Conservation (phyloP, 192 early-diverging fungal species). For the Entophlyctis helioformis region DNA sequence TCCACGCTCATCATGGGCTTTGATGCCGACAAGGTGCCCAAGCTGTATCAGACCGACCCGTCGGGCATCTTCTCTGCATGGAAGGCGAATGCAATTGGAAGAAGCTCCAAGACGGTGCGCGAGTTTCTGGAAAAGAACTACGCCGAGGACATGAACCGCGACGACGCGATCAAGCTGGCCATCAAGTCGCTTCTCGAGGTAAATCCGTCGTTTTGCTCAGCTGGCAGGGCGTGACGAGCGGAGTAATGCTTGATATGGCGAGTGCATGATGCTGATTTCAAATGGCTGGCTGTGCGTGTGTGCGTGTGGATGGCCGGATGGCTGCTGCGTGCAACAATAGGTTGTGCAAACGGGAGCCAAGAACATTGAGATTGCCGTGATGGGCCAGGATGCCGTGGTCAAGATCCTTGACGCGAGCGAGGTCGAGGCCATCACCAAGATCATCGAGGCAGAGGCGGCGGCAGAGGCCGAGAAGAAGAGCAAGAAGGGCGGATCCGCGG, state of each 20-base stretch:
- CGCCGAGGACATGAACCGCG: conserved; percentile 66
- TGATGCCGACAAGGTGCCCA: conserved; percentile 74
- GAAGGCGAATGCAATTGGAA: conserved; percentile 97
- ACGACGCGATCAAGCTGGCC: conserved; percentile 78
- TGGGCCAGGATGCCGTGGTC: conserved; percentile 62
- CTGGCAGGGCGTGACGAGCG: no score
- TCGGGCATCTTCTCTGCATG: conserved; percentile 98
- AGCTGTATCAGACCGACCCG: conserved; percentile 95
- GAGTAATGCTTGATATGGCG: no score
- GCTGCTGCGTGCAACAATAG: conserved; percentile 11
- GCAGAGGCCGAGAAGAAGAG: conserved; percentile 51
- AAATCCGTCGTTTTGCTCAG: conserved; percentile 1
- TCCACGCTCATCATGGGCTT: conserved; percentile 94
- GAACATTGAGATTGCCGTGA: conserved; percentile 96
- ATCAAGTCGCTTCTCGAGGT: conserved; percentile 86
- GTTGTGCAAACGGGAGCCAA: conserved; percentile 99
- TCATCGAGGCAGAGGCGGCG: conserved; percentile 84
- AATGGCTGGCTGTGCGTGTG: background rate
- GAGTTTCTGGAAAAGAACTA: conserved; percentile 99
- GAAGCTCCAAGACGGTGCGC: conserved; percentile 91
- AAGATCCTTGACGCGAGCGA: conserved; percentile 63
- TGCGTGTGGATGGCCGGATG: background rate
- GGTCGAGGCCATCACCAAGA: conserved; percentile 59
- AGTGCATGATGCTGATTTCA: background rate
- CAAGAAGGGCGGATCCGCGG: conserved; percentile 11